Conservation (phyloP, 75 land plant genomes). For the Selaginella moellendorffii region DNA sequence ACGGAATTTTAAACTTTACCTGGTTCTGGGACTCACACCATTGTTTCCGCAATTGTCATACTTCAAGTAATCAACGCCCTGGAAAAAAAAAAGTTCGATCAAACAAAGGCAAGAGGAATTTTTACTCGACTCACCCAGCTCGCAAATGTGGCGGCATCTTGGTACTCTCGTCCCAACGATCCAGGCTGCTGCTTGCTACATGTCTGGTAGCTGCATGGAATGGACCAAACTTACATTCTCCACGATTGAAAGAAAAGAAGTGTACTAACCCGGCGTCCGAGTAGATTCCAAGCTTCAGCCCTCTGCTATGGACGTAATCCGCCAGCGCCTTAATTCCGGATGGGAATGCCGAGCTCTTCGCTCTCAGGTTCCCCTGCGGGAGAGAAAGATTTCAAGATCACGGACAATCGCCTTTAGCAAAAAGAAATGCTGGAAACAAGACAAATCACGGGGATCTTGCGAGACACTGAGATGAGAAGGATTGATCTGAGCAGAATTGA, state of each 20-base stretch:
- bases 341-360: slow-evolving; percentile 59
- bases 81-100: slow-evolving; percentile 4
- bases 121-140: slow-evolving; percentile 82
- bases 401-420: too few relatives aligned
- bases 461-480: too few relatives aligned
- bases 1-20: too few relatives aligned
- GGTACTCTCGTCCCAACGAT: slow-evolving; percentile 53
- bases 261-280: slow-evolving; percentile 80
- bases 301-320: slow-evolving; percentile 75
- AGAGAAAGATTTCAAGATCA: too few relatives aligned
- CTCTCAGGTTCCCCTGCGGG: slow-evolving; percentile 66
- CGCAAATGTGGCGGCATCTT: slow-evolving; percentile 73
- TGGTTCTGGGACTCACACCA: slow-evolving; percentile 49
- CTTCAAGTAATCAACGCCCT: slow-evolving; percentile 97
- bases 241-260: neutral
- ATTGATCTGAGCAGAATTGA: too few relatives aligned
- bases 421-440: too few relatives aligned
- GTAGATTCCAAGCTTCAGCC: slow-evolving; percentile 94
- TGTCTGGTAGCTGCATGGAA: slow-evolving; percentile 29
- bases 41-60: slow-evolving; percentile 89
- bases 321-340: slow-evolving; percentile 91
- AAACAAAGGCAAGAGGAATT: too few relatives aligned
- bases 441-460: too few relatives aligned
- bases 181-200: slow-evolving; percentile 82
- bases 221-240: too few relatives aligned